Evolutionary conservation across 352 stramenopile species (phyloP).

Genomic region (Globisporangium takayamanum): DNA sequence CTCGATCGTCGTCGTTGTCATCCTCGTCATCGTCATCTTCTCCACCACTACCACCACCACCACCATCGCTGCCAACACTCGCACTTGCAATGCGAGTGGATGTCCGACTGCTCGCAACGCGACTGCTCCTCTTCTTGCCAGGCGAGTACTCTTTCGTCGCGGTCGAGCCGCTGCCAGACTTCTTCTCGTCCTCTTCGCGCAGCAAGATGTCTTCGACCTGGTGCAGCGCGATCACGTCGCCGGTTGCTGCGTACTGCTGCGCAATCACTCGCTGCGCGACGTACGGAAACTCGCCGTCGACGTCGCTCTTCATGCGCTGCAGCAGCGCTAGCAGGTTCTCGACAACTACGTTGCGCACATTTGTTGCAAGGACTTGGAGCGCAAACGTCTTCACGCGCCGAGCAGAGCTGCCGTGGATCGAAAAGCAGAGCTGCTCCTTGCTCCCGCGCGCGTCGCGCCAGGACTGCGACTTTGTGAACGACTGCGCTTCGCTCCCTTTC

Average conservation of each 20-base stretch:
- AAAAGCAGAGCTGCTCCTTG: constrained; percentile 43
- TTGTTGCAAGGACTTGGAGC: constrained; percentile 36
- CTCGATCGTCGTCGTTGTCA: constrained; percentile 20
- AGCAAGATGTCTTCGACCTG: constrained; percentile 43
- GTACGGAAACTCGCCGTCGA: constrained; percentile 43
- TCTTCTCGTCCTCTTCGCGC: constrained; percentile 38
- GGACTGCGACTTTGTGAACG: constrained; percentile 46
- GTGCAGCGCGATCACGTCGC: constrained; percentile 31
- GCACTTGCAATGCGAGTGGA: neutral
- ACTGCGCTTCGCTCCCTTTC: constrained; percentile 34
- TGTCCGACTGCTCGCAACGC: constrained; percentile 9
- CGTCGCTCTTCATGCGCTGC: constrained; percentile 35
- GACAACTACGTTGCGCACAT: constrained; percentile 40
- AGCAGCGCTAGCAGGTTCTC: constrained; percentile 41
- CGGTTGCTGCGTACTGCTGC: constrained; percentile 31
- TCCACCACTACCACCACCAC: neutral
- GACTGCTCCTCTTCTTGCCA: constrained; percentile 2
- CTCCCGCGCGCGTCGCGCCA: constrained; percentile 34
- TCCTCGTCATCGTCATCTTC: constrained; percentile 11
- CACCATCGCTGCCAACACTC: neutral
- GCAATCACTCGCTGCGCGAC: constrained; percentile 35
- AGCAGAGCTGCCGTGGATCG: constrained; percentile 27
- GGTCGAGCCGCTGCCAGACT: neutral
- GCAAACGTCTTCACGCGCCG: constrained; percentile 31
- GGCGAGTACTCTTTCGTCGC: constrained; percentile 7